These are phyloP conservation scores for Penicillium dipodomyicola DNA, from an alignment of 495 filamentous ascomycete species.

Conservation along the genomic window DNA sequence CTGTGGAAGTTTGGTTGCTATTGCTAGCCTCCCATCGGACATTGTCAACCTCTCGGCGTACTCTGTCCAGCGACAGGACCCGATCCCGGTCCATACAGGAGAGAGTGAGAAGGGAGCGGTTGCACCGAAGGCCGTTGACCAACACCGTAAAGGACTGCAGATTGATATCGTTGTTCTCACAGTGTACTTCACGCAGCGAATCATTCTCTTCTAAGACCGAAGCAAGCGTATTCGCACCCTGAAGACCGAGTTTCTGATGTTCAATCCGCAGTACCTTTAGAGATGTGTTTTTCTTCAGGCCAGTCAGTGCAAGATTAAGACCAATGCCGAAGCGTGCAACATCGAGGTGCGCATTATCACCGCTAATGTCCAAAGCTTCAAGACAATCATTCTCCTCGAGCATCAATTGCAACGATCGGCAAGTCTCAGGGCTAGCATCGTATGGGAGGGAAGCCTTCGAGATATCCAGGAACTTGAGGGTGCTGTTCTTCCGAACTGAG, in stretches of 20 bases:
- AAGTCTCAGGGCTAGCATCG: conserved; percentile 71
- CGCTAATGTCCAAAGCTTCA: conserved; percentile 78
- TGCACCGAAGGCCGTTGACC: conserved; percentile 68
- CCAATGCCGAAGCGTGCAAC: conserved; percentile 80
- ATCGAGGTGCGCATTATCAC: conserved; percentile 85
- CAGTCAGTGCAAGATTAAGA: conserved; percentile 71
- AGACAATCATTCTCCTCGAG: conserved; percentile 78
- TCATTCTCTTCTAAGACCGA: conserved; percentile 70
- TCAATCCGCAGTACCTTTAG: conserved; percentile 76
- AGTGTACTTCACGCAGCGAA: conserved; percentile 65
- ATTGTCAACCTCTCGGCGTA: conserved; percentile 58
- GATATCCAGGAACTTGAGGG: conserved; percentile 78
- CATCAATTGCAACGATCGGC: conserved; percentile 66
- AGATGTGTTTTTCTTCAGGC: conserved; percentile 71
- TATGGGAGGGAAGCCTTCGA: conserved; percentile 83
- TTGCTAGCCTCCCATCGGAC: conserved; percentile 43
- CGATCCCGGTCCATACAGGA: conserved; percentile 66
- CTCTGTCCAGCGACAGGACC: conserved; percentile 57
- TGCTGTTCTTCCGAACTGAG: conserved; percentile 69
- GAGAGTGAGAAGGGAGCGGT: conserved; percentile 62
- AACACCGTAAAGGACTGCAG: conserved; percentile 75
- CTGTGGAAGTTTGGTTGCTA: conserved; percentile 30
- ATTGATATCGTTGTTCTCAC: conserved; percentile 76
- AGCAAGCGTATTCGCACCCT: conserved; percentile 73
- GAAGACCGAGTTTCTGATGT: conserved; percentile 60